Percentiles rank a stretch among this genome's conserved stretches.
Conservation (phyloP, 2,329 filamentous ascomycete species). For the Grosmannia serpens region DNA sequence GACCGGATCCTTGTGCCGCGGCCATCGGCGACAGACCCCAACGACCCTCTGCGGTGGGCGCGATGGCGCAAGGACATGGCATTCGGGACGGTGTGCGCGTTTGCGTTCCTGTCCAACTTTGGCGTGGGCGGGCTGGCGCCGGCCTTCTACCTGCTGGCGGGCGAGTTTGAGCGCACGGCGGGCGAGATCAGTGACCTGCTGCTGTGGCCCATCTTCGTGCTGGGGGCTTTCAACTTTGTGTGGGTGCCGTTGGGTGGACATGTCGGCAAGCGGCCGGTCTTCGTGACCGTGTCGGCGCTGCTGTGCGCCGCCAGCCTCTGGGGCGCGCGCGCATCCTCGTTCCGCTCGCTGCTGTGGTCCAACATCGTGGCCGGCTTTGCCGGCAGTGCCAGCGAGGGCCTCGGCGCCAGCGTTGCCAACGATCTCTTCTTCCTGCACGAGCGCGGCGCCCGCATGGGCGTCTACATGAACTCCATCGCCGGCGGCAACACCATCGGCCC, state of each 20-base stretch:
- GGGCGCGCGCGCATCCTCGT: conserved; percentile 28
- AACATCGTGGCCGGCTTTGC: conserved; percentile 33
- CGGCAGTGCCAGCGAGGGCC: conserved; percentile 30
- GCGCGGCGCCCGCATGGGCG: conserved; percentile 19
- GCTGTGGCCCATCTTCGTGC: conserved; percentile 29
- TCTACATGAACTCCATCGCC: conserved; percentile 20
- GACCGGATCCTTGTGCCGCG: conserved; percentile 28
- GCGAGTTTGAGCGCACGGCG: conserved; percentile 30
- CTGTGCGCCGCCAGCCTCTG: conserved; percentile 29
- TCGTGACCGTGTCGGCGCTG: conserved; percentile 28
- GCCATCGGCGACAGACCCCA: conserved; percentile 30
- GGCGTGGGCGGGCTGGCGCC: conserved; percentile 31
- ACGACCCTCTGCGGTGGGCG: conserved; percentile 36
- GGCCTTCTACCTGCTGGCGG: conserved; percentile 29
- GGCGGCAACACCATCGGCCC: conserved; percentile 21
- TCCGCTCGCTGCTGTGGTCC: conserved; percentile 30
- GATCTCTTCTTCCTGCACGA: conserved; percentile 23
- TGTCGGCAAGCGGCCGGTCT: conserved; percentile 33
- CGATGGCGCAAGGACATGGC: conserved; percentile 31
- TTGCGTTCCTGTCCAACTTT: conserved; percentile 34
- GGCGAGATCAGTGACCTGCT: conserved; percentile 30
- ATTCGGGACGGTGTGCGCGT: conserved; percentile 29
- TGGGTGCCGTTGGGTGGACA: conserved; percentile 36
- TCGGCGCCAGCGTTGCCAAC: conserved; percentile 24
- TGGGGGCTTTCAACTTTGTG: conserved; percentile 36